Evolutionary conservation across 73 alveolate genomes (phyloP).

Genomic region (Blepharisma stoltei): DNA sequence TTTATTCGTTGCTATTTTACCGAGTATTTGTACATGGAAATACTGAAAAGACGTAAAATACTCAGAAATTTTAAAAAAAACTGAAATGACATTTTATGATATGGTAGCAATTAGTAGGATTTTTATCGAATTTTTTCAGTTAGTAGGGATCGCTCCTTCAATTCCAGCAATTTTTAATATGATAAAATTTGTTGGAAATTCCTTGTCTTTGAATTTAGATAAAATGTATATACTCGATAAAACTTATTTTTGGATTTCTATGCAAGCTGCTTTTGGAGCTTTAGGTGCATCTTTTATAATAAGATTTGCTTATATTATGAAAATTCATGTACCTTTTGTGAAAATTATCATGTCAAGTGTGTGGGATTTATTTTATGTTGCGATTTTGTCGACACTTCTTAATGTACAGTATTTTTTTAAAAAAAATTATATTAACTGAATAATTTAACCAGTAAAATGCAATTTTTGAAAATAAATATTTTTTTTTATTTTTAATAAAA

Average conservation of each 20-base stretch:
- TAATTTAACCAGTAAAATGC: too few relatives aligned
- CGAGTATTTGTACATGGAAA: not conserved
- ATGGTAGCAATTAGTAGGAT: constrained; percentile 4
- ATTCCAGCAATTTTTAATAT: constrained; percentile 11
- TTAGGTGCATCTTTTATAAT: not conserved
- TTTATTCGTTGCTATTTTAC: too few relatives aligned
- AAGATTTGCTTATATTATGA: not conserved
- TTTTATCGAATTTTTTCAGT: not conserved
- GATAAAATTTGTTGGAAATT: constrained; percentile 17
- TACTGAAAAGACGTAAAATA: not conserved
- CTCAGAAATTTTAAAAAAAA: not conserved
- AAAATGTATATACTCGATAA: not conserved
- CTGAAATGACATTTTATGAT: constrained; percentile 16
- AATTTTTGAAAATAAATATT: too few relatives aligned
- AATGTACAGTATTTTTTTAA: too few relatives aligned
- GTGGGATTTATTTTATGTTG: not conserved
- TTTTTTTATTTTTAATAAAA: too few relatives aligned
- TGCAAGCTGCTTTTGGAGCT: not conserved
- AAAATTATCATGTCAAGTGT: not conserved
- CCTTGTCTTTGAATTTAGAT: constrained; percentile 6
- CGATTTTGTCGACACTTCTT: not conserved
- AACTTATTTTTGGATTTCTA: not conserved
- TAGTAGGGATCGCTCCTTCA: not conserved
- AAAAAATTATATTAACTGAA: too few relatives aligned
- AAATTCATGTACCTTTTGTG: not conserved